These are phyloP conservation scores for Coriolopsis trogii DNA, from an alignment of 1,284 basidiomycete genomes.

Conservation along the genomic window DNA sequence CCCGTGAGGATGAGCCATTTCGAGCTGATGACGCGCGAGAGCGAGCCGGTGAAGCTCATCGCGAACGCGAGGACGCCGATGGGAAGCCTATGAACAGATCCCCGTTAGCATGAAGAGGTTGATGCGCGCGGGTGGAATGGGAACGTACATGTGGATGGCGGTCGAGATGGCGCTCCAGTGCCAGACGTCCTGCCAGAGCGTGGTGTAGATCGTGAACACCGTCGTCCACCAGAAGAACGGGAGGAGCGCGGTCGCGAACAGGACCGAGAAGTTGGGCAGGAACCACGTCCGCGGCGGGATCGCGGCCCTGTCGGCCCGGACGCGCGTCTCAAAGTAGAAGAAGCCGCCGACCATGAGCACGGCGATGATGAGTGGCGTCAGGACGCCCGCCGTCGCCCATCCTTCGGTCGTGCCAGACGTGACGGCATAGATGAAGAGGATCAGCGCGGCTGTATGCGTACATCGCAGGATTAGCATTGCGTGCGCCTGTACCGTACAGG, in stretches of 20 bases:
- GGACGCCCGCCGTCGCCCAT: slow-evolving; percentile 44
- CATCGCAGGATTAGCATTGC: not conserved
- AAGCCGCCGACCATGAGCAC: slow-evolving; percentile 41
- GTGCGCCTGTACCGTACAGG: not conserved
- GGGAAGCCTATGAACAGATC: slow-evolving; percentile 39
- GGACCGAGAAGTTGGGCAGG: slow-evolving; percentile 44
- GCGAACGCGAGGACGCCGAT: slow-evolving; percentile 41
- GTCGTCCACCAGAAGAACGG: slow-evolving; percentile 49
- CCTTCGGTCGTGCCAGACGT: slow-evolving; percentile 48
- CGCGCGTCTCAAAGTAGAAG: slow-evolving; percentile 44
- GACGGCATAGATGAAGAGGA: slow-evolving; percentile 50
- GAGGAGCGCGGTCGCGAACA: slow-evolving; percentile 41
- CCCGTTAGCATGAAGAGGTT: not conserved
- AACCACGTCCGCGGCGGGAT: slow-evolving; percentile 46
- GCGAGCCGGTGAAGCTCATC: slow-evolving; percentile 38
- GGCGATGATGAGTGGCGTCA: slow-evolving; percentile 47
- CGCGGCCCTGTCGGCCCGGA: slow-evolving; percentile 42
- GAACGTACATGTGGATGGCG: slow-evolving; percentile 42
- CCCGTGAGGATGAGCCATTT: slow-evolving; percentile 50
- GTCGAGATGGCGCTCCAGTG: slow-evolving; percentile 41
- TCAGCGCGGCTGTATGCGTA: slow-evolving; percentile 28
- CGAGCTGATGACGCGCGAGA: slow-evolving; percentile 40
- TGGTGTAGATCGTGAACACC: slow-evolving; percentile 38
- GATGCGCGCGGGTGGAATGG: too few species aligned
- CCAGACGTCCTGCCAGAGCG: slow-evolving; percentile 43